Evolutionary conservation across 768 basidiomycete genomes (phyloP), one percentile per base, ranked within the genome.

Genomic region (Hebeloma cylindrosporum): DNA sequence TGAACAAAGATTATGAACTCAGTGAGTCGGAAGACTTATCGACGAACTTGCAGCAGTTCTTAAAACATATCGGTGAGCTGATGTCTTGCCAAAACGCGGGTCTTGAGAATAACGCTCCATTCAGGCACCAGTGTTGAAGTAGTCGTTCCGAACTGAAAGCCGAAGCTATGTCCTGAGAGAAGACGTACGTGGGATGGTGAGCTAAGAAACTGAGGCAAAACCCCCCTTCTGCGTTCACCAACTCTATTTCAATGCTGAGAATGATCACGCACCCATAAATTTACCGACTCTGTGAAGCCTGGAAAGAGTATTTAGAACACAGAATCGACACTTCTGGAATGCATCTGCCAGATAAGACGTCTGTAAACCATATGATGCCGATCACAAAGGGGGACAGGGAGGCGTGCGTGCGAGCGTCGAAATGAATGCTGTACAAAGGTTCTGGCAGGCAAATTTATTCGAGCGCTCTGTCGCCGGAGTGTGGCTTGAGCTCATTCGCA

Each of bases 31-130:
- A 71, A 2, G 56, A 65, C 9, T 59, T 69, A 22, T 67, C 73
- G 40, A 63, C 58, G 48, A 80, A 80, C 53, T 59, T 78, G 35
- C 79, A 75, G 49, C 61, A 68, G n/a, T 83, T 84, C 57, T 68
- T 83, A 61, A 60, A 69, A 22, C 74, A 78, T 53, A 75, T 80
- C 43, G 82, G 81, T 76, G 38, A 36, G 41, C 22, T 16, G 13
- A 36, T 17, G 20, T 29, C 20, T 14, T 17, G 13, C 13, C 23
- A 30, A 7, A 36, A 14, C 14, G 17, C n/a, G 20, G 35, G 18
- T 17, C 7, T 22, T 23, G 18, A 21, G 27, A 17, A 33, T 23
- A 38, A 20, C 26, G 20, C 14, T 26, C 13, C 22, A 43, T 43
- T 14, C 29, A 59, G 53, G 58, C 17, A 57, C 57, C 7, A 40